Percentiles rank a stretch among this genome's conserved stretches.
Evolutionary conservation across 352 stramenopile genomes (phyloP).

Genomic region (Achlya hypogyna): DNA sequence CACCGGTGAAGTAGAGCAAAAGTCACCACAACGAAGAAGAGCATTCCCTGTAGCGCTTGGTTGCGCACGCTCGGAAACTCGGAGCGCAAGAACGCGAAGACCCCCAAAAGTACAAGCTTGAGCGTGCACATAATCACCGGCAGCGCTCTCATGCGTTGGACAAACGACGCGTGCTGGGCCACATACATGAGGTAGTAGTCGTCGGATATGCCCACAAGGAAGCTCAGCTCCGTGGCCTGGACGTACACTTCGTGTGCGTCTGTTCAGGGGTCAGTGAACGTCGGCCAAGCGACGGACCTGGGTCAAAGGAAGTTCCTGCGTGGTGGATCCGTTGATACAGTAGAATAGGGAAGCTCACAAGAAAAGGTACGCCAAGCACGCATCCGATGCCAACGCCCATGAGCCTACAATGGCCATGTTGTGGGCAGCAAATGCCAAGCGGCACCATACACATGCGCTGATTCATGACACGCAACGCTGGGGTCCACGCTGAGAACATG

Average conservation of each 20-base stretch:
- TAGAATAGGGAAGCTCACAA: conserved; percentile 35
- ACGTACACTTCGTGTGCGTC: conserved; percentile 44
- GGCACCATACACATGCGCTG: not conserved
- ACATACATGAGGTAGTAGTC: conserved; percentile 50
- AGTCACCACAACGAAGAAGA: conserved; percentile 32
- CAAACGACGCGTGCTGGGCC: conserved; percentile 41
- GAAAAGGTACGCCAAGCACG: conserved; percentile 22
- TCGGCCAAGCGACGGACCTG: not conserved
- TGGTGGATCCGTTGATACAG: conserved; percentile 29
- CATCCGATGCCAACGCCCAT: not conserved
- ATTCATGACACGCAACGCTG: not conserved
- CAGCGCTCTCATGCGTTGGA: conserved; percentile 24
- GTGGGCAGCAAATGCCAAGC: not conserved
- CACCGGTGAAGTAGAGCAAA: conserved; percentile 18
- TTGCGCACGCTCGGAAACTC: conserved; percentile 29
- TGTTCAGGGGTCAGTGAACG: not conserved
- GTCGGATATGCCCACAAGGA: conserved; percentile 42
- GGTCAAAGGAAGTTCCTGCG: not conserved
- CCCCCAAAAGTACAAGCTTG: conserved; percentile 41
- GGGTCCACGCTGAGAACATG: not conserved
- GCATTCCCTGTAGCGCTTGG: conserved; percentile 36
- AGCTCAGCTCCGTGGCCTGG: conserved; percentile 43
- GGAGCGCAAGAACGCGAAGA: conserved; percentile 46
- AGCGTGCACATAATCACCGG: conserved; percentile 34
- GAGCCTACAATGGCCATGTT: not conserved